phyloP scores from a whole-genome alignment of 108 stramenopile genomes.

The Aureococcus anophagefferens region DNA sequence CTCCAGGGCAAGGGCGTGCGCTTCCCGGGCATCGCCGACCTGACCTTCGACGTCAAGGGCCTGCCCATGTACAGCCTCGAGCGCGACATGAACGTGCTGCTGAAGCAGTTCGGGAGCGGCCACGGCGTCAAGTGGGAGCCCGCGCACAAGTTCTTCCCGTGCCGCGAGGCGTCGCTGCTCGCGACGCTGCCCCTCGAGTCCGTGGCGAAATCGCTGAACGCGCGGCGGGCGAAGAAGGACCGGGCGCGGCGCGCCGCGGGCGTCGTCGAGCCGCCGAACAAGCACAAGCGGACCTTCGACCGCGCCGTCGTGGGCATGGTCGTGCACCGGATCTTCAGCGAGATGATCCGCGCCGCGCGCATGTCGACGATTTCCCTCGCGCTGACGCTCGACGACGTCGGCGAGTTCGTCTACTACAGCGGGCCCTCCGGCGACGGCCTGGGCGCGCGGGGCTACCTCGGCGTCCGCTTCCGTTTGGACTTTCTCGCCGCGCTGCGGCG shows the following conservation, averaged over 20 bases:
- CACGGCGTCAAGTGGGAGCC: background rate
- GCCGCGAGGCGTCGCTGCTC: background rate
- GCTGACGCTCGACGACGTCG: background rate
- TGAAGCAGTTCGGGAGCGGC: background rate
- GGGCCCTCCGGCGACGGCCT: background rate
- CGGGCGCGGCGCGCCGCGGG: background rate
- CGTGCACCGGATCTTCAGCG: too few species aligned
- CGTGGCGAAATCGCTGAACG: background rate
- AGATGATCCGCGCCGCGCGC: too few species aligned
- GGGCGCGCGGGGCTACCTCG: background rate
- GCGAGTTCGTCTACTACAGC: background rate
- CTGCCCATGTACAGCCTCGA: background rate
- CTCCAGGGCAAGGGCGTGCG: background rate
- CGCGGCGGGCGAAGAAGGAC: background rate
- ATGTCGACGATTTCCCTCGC: too few species aligned
- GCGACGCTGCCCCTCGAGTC: background rate
- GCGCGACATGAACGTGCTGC: background rate
- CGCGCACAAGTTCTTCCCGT: background rate
- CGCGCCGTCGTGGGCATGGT: too few species aligned
- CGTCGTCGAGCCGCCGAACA: background rate
- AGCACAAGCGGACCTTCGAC: background rate
- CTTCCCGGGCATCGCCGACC: background rate
- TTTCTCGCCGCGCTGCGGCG: background rate
- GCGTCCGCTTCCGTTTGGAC: background rate
- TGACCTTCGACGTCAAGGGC: background rate